phyloP scores from a whole-genome alignment of 1,284 basidiomycete species.

The Boletus mariae region DNA sequence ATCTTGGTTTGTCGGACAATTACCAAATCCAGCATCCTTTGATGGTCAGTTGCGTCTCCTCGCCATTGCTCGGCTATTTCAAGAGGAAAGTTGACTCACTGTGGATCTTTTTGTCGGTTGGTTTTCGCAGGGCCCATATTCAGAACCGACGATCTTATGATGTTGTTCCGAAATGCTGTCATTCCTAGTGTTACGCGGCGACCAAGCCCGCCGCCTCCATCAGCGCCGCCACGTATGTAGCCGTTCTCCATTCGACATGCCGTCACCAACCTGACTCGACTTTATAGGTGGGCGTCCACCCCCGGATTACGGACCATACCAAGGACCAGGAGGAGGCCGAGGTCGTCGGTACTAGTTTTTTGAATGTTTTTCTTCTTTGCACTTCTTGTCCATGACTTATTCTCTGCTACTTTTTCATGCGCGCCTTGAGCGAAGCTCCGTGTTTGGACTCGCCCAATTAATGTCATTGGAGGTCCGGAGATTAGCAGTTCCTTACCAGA shows the following conservation, averaged over 20 bases:
- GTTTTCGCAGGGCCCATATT: conserved; percentile 71
- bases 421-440: not conserved
- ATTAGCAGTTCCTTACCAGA: not conserved
- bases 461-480: conserved; percentile 1
- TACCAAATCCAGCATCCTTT: conserved; percentile 70
- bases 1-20: conserved; percentile 75
- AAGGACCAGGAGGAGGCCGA: conserved; percentile 48
- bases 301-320: conserved; percentile 70
- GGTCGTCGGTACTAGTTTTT: conserved; percentile 33
- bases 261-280: conserved; percentile 14
- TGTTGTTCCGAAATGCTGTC: conserved; percentile 69
- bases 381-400: conserved; percentile 25
- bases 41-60: conserved; percentile 61
- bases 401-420: conserved; percentile 7
- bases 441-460: not conserved
- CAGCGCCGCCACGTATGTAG: conserved; percentile 33
- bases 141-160: conserved; percentile 82
- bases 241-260: conserved; percentile 1
- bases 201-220: conserved; percentile 50
- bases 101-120: not conserved
- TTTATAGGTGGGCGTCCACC: conserved; percentile 51
- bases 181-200: conserved; percentile 57
- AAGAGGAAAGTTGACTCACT: conserved; percentile 20
- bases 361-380: not conserved
- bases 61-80: not conserved